Evolutionary conservation across 176 grass and related monocot genomes (phyloP).

Genomic region (Carex littledalei): DNA sequence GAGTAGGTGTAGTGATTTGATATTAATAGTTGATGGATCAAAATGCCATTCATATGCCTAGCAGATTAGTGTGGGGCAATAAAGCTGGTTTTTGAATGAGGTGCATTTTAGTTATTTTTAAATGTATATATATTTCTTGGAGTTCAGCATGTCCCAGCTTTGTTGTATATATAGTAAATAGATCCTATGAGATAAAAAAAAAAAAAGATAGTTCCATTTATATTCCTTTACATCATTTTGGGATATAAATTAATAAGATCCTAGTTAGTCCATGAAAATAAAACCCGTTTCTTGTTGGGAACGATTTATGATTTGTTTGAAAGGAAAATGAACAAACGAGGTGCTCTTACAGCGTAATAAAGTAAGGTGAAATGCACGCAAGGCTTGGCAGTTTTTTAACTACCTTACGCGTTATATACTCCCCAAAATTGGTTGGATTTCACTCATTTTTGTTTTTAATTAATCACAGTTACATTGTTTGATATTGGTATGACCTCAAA

Average conservation of each 20-base stretch:
- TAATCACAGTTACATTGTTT: too few species aligned
- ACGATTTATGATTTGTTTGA: neutral
- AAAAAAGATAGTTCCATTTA: neutral
- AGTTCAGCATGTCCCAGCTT: neutral
- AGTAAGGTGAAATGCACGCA: neutral
- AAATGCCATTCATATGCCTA: neutral
- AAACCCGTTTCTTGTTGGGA: neutral
- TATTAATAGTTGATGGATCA: neutral
- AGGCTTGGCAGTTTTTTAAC: too few species aligned
- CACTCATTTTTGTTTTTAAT: too few species aligned
- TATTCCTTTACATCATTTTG: neutral
- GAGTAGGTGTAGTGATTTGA: too few species aligned
- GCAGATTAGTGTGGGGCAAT: slow-evolving; percentile 1
- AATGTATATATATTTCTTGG: slow-evolving; percentile 12
- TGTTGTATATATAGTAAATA: slow-evolving; percentile 15
- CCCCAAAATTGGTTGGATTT: too few species aligned
- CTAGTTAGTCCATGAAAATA: too few species aligned
- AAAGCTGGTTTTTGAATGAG: slow-evolving; percentile 17
- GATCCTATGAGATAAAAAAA: neutral
- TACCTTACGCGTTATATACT: too few species aligned
- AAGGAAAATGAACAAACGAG: neutral
- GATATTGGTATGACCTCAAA: too few species aligned
- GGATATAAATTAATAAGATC: too few species aligned
- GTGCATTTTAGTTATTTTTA: slow-evolving; percentile 2
- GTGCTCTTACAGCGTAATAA: neutral